Conservation (phyloP, 768 basidiomycete genomes). For the Cyclocybe aegerita region DNA sequence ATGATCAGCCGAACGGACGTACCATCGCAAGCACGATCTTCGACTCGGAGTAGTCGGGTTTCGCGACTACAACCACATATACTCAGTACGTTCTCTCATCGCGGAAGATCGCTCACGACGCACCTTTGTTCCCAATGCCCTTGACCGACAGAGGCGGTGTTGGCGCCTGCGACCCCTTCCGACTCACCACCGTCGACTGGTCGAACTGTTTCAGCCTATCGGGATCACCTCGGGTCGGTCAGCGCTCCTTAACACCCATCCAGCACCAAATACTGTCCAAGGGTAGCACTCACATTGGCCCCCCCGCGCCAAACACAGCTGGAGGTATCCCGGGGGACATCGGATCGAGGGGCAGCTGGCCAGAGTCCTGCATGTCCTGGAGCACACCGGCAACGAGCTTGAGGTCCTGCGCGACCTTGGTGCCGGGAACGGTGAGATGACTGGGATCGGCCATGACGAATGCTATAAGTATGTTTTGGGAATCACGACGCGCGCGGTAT, state of each 20-base stretch:
- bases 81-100: conserved; percentile 4
- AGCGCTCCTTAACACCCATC: neutral
- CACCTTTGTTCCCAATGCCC: conserved; percentile 89
- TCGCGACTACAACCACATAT: conserved; percentile 60
- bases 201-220: conserved; percentile 81
- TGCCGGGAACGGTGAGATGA: conserved; percentile 26
- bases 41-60: conserved; percentile 97
- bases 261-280: neutral
- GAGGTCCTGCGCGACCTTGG: conserved; percentile 43
- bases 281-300: conserved; percentile 56
- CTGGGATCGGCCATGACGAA: conserved; percentile 23
- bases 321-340: conserved; percentile 51
- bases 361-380: conserved; percentile 42
- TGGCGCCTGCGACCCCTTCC: conserved; percentile 68
- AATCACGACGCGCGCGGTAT: conserved; percentile 1
- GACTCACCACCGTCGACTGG: conserved; percentile 67
- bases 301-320: conserved; percentile 68
- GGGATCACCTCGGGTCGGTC: conserved; percentile 3
- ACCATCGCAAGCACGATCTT: conserved; percentile 99
- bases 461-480: conserved; percentile 1
- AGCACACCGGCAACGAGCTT: conserved; percentile 51
- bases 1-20: neutral
- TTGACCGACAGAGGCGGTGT: conserved; percentile 84
- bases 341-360: conserved; percentile 19
- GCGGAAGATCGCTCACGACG: conserved; percentile 2